Conservation (phyloP, 2,329 filamentous ascomycete genomes). For the Pyrenophora teres region DNA sequence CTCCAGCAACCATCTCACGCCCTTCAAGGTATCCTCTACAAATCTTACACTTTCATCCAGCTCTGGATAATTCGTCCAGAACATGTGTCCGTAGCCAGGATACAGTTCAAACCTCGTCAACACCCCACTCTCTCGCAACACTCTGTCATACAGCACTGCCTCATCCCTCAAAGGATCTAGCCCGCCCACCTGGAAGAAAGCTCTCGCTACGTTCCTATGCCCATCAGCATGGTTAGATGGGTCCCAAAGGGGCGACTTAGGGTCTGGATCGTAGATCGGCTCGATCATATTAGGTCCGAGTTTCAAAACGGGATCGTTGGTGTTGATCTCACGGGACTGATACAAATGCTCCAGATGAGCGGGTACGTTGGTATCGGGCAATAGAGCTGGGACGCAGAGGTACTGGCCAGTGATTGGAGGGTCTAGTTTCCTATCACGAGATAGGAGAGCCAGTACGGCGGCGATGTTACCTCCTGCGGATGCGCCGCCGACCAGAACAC, state of each 20-base stretch:
- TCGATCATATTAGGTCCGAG: slow-evolving; percentile 18
- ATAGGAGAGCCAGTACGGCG: slow-evolving; percentile 53
- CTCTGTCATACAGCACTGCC: slow-evolving; percentile 53
- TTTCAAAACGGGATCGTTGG: slow-evolving; percentile 31
- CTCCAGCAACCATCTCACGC: slow-evolving; percentile 39
- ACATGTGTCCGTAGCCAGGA: slow-evolving; percentile 51
- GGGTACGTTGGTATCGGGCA: slow-evolving; percentile 49
- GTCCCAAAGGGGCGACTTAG: slow-evolving; percentile 34
- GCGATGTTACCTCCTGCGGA: slow-evolving; percentile 60
- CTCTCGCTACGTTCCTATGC: slow-evolving; percentile 50
- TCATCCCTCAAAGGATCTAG: slow-evolving; percentile 57
- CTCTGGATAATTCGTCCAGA: slow-evolving; percentile 45
- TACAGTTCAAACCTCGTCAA: slow-evolving; percentile 52
- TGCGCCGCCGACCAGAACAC: slow-evolving; percentile 58
- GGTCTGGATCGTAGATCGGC: slow-evolving; percentile 34
- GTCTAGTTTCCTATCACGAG: slow-evolving; percentile 48
- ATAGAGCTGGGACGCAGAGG: slow-evolving; percentile 54
- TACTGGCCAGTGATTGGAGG: slow-evolving; percentile 54
- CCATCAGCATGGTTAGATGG: slow-evolving; percentile 41
- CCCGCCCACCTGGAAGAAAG: slow-evolving; percentile 56
- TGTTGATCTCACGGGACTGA: slow-evolving; percentile 42
- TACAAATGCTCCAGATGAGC: slow-evolving; percentile 48
- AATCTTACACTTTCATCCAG: slow-evolving; percentile 29
- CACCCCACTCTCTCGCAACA: slow-evolving; percentile 45
- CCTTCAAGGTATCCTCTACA: slow-evolving; percentile 34